A percentile compares a stretch with the other conserved stretches of the same genome.
These are phyloP conservation scores for Sisymbrium irio DNA, from an alignment of 345 rosid species.

Conservation along the genomic window DNA sequence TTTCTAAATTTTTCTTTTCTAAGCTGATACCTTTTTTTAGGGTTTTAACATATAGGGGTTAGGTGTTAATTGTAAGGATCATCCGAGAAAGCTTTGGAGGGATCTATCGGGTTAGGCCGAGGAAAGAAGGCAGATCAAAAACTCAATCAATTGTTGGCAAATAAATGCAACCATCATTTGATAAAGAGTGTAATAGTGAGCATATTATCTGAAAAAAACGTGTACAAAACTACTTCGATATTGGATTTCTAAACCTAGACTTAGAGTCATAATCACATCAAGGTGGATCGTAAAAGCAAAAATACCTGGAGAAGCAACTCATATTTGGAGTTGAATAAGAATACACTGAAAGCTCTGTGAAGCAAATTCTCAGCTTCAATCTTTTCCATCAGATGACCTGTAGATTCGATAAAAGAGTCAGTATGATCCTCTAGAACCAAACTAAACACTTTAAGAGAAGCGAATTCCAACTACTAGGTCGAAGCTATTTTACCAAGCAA, in stretches of 20 bases:
- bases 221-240: neutral
- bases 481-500: neutral
- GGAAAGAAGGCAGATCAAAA: neutral
- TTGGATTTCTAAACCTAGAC: neutral
- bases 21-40: too few species aligned
- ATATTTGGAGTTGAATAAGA: conserved; percentile 82
- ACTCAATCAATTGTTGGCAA: neutral
- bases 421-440: neutral
- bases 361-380: conserved; percentile 67
- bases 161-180: neutral
- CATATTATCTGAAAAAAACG: neutral
- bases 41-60: too few species aligned
- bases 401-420: conserved; percentile 13
- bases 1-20: too few species aligned
- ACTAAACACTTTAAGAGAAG: neutral
- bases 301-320: conserved; percentile 96
- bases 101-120: too few species aligned
- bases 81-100: too few species aligned
- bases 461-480: neutral
- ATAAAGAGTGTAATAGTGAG: neutral
- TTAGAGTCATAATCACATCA: neutral
- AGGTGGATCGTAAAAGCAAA: neutral
- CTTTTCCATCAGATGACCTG: conserved; percentile 98
- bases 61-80: too few species aligned
- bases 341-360: conserved; percentile 97